Percentiles rank a stretch among this genome's conserved stretches.
Evolutionary conservation across 148 eudicot genomes (phyloP).

Genomic region (Camellia sinensis): DNA sequence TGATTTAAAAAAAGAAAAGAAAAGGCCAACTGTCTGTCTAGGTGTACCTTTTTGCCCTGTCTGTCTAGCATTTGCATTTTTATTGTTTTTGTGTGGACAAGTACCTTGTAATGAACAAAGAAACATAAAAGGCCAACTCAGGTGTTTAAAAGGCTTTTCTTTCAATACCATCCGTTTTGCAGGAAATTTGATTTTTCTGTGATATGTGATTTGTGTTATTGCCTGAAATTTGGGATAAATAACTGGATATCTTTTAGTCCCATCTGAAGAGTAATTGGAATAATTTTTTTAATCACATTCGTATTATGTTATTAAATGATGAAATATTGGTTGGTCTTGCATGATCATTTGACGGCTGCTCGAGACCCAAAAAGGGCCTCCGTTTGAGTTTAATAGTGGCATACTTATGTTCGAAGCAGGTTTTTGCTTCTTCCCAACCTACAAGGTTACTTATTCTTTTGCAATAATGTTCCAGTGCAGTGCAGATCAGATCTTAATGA

Average conservation of each 20-base stretch:
- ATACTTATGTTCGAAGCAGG: not conserved
- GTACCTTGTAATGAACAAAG: too few species aligned
- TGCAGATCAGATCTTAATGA: not conserved
- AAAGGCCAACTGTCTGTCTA: too few species aligned
- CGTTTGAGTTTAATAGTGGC: not conserved
- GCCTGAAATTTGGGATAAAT: not conserved
- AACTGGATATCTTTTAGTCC: too few species aligned
- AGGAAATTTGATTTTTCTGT: not conserved
- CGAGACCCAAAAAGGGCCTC: conserved; percentile 50
- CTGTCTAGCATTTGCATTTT: too few species aligned
- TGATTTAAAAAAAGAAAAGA: too few species aligned
- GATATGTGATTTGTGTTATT: not conserved
- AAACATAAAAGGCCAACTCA: too few species aligned
- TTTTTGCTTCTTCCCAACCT: not conserved
- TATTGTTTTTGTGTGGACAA: too few species aligned
- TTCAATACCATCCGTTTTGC: not conserved
- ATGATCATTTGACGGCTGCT: conserved; percentile 71
- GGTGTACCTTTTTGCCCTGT: too few species aligned
- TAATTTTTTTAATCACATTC: not conserved
- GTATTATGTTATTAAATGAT: not conserved
- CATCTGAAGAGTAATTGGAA: not conserved
- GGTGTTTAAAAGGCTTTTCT: not conserved
- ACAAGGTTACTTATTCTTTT: conserved; percentile 12
- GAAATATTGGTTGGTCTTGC: conserved; percentile 22
- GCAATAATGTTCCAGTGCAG: conserved; percentile 15